These are phyloP conservation scores for Exophiala dermatitidis DNA, from an alignment of 2,329 filamentous ascomycete genomes.

Conservation along the genomic window DNA sequence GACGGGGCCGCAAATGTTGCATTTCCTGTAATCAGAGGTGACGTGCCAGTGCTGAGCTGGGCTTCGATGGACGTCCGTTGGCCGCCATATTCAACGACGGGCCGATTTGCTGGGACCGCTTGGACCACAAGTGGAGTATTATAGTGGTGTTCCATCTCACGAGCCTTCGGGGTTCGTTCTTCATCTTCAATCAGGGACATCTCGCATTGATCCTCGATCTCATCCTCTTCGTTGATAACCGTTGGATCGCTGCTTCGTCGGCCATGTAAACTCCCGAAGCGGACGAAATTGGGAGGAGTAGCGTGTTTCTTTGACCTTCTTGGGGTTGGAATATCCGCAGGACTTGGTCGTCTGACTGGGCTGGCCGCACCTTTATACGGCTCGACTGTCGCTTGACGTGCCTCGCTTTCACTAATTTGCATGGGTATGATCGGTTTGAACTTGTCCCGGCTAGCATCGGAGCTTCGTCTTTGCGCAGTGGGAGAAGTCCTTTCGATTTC, in stretches of 20 bases:
- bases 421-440: constrained; percentile 25
- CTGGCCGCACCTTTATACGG: constrained; percentile 4
- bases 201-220: constrained; percentile 5
- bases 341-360: constrained; percentile 2
- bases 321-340: constrained; percentile 1
- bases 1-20: neutral
- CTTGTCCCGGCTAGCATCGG: constrained; percentile 17
- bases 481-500: constrained; percentile 20
- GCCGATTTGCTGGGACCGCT: neutral
- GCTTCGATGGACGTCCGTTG: neutral
- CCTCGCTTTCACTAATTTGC: constrained; percentile 19
- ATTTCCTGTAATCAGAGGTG: neutral
- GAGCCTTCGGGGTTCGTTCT: neutral
- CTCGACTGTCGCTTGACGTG: constrained; percentile 23
- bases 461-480: constrained; percentile 13
- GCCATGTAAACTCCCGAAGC: constrained; percentile 24
- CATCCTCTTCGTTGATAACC: constrained; percentile 18
- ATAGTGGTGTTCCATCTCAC: too few species aligned
- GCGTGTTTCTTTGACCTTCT: constrained; percentile 13
- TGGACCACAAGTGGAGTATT: neutral
- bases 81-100: neutral
- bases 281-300: constrained; percentile 16
- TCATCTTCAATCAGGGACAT: neutral
- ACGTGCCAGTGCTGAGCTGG: neutral
- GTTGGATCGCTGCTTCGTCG: constrained; percentile 11